These are phyloP conservation scores for Diaporthe sp. DNA, from an alignment of 2,329 filamentous ascomycete genomes.

Conservation along the genomic window DNA sequence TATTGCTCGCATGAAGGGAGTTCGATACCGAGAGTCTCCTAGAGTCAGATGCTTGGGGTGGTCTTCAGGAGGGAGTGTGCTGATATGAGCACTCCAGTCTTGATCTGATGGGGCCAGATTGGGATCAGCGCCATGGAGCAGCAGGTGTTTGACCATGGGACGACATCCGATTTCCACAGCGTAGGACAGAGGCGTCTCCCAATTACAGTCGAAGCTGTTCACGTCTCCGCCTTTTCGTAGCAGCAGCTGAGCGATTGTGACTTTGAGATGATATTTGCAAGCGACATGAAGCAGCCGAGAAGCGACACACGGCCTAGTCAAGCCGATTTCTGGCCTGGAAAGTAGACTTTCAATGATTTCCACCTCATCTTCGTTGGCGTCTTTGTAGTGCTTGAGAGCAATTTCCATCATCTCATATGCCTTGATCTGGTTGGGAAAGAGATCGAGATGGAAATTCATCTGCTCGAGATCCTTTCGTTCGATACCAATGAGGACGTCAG, in stretches of 20 bases:
- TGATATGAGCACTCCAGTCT: background rate
- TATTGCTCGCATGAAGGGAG: background rate
- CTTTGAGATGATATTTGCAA: background rate
- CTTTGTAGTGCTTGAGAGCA: background rate
- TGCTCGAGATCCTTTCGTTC: background rate
- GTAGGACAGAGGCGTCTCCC: background rate
- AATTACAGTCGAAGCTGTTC: background rate
- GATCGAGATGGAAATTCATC: background rate
- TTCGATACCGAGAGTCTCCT: background rate
- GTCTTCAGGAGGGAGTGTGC: no score
- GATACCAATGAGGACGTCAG: background rate
- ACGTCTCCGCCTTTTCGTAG: background rate
- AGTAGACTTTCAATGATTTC: background rate
- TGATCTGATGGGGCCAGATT: background rate
- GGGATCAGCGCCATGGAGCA: slow-evolving; percentile 3
- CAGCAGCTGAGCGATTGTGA: background rate
- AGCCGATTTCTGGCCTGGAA: background rate
- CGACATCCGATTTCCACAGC: background rate
- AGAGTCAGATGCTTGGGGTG: no score
- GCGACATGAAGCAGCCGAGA: background rate
- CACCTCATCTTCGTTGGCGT: background rate
- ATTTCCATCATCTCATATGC: background rate
- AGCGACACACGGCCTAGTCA: accelerated
- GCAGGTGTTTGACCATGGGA: background rate
- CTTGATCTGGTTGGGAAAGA: background rate